A percentile compares a stretch with the other conserved stretches of the same genome.
phyloP scores from a whole-genome alignment of 1,284 basidiomycete genomes.

The Somion occarium region DNA sequence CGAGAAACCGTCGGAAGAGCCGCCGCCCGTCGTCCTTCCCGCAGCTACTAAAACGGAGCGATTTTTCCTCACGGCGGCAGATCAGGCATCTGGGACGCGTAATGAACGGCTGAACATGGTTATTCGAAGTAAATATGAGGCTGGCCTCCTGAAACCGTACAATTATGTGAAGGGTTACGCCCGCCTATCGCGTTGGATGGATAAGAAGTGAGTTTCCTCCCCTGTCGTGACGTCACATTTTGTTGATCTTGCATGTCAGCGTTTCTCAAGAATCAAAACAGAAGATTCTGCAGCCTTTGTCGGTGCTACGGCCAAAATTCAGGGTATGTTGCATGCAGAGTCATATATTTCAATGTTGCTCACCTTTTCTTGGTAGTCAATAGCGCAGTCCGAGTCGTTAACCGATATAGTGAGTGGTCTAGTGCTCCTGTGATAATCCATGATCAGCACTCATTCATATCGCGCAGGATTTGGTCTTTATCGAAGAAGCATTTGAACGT shows the following conservation, averaged over 20 bases:
- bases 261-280: conserved; percentile 88
- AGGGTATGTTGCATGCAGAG: conserved; percentile 44
- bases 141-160: conserved; percentile 90
- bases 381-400: conserved; percentile 73
- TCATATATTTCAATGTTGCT: conserved; percentile 1
- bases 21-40: conserved; percentile 46
- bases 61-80: conserved; percentile 92
- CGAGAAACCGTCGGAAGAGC: conserved; percentile 25
- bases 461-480: conserved; percentile 86
- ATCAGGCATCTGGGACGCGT: conserved; percentile 88
- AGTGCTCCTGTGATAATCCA: not conserved
- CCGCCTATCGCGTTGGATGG: conserved; percentile 91
- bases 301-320: conserved; percentile 91
- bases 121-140: conserved; percentile 96
- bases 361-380: conserved; percentile 46
- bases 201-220: conserved; percentile 61
- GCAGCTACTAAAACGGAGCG: conserved; percentile 77
- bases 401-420: conserved; percentile 67
- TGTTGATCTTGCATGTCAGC: conserved; percentile 33
- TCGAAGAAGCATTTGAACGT: conserved; percentile 96
- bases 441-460: conserved; percentile 11
- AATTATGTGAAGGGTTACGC: conserved; percentile 96
- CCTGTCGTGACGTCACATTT: not conserved
- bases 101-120: conserved; percentile 90
- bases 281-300: conserved; percentile 85